Conservation (phyloP, 495 filamentous ascomycete species). For the Penicillium goetzii region DNA sequence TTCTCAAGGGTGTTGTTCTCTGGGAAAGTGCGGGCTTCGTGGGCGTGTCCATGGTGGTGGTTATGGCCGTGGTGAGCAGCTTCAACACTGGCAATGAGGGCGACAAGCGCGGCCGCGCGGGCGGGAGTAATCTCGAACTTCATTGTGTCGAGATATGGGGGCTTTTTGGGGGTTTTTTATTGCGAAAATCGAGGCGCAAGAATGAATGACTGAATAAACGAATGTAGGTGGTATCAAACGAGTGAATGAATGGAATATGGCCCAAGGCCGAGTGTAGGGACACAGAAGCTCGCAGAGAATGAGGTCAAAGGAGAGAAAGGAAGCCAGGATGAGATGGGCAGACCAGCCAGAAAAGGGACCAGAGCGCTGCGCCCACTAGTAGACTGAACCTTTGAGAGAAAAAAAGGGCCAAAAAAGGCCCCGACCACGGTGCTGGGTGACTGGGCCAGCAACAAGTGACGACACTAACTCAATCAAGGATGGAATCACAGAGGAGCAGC, state of each 20-base stretch:
- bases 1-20: conserved; percentile 38
- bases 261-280: conserved; percentile 26
- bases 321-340: conserved; percentile 19
- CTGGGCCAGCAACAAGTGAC: conserved; percentile 15
- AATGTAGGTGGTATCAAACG: conserved; percentile 19
- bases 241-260: conserved; percentile 32
- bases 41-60: conserved; percentile 34
- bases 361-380: conserved; percentile 15
- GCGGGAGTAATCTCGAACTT: conserved; percentile 36
- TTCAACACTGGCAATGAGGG: conserved; percentile 59
- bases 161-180: not conserved
- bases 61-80: conserved; percentile 43
- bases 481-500: conserved; percentile 12
- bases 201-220: conserved; percentile 27
- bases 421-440: conserved; percentile 3
- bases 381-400: not conserved
- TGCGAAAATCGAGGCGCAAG: conserved; percentile 14
- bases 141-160: conserved; percentile 32
- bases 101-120: conserved; percentile 55
- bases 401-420: conserved; percentile 10
- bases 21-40: conserved; percentile 24
- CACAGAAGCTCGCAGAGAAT: conserved; percentile 37
- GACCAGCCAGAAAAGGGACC: conserved; percentile 28
- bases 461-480: conserved; percentile 19
- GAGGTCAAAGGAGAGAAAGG: conserved; percentile 32